Evolutionary conservation across 306 rosid species (phyloP).

Genomic region (Sesbania bispinosa): DNA sequence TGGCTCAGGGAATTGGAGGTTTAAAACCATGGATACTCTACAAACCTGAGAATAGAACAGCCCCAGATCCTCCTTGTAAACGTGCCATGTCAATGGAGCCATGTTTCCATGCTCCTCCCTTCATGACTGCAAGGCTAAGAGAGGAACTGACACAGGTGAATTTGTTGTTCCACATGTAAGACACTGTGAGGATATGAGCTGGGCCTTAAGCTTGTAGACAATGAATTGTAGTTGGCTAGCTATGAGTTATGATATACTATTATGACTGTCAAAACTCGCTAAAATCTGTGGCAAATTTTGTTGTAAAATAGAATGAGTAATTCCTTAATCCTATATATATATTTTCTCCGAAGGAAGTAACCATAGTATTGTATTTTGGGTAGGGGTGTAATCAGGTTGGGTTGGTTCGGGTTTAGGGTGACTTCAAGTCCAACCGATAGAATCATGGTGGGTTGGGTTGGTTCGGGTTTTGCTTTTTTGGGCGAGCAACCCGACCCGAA

Average conservation of each 20-base stretch:
- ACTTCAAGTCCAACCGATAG: no score
- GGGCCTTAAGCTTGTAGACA: constrained; percentile 74
- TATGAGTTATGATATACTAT: background rate
- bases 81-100: constrained; percentile 82
- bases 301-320: constrained; percentile 26
- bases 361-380: no score
- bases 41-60: constrained; percentile 62
- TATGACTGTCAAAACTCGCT: no score
- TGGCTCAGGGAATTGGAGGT: constrained; percentile 75
- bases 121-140: constrained; percentile 73
- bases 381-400: no score
- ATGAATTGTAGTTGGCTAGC: background rate
- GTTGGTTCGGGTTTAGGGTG: no score
- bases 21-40: constrained; percentile 70
- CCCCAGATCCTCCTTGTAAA: constrained; percentile 56
- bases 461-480: no score
- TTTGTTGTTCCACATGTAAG: constrained; percentile 67
- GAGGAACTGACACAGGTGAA: constrained; percentile 56
- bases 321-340: no score
- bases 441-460: no score
- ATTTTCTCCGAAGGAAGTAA: no score
- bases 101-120: constrained; percentile 76
- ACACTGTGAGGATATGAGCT: constrained; percentile 84
- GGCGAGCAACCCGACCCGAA: no score
- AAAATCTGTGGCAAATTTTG: constrained; percentile 23